Conservation (phyloP, 2,329 filamentous ascomycete species). For the Trichoderma sp. region DNA sequence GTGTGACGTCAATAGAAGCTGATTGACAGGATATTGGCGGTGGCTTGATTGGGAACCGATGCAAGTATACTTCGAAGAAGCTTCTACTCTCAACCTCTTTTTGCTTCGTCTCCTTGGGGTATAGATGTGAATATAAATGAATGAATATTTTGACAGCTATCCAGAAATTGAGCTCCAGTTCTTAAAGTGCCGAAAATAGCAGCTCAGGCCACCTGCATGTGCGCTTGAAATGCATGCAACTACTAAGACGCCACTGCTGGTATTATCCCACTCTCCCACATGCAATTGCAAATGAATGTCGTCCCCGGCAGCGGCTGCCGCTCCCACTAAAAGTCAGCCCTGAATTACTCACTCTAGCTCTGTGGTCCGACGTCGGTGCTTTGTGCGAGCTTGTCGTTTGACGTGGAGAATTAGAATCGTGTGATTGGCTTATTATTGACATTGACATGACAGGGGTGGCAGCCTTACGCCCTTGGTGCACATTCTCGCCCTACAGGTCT, state of each 20-base stretch:
- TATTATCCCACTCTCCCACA: not conserved
- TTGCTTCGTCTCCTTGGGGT: not conserved
- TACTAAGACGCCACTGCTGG: not conserved
- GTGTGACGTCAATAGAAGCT: conserved; percentile 14
- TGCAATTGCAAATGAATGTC: not conserved
- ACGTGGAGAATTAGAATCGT: not conserved
- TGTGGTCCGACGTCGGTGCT: conserved; percentile 11
- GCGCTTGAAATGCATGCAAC: not conserved
- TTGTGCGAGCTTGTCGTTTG: not conserved
- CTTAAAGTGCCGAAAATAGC: not conserved
- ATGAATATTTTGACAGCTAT: not conserved
- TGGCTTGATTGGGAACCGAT: not conserved
- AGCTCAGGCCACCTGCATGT: not conserved
- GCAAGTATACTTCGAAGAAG: not conserved
- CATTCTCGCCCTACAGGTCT: not conserved
- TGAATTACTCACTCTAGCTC: not conserved
- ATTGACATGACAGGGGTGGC: not conserved
- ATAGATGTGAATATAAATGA: not conserved
- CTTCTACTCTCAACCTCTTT: not conserved
- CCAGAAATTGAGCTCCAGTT: not conserved
- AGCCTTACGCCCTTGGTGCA: not conserved
- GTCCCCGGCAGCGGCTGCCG: not conserved
- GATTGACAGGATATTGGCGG: not conserved
- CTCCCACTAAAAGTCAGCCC: not conserved
- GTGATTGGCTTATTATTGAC: not conserved